phyloP scores from a whole-genome alignment of 352 stramenopile species.

The Pythium phragmitis region DNA sequence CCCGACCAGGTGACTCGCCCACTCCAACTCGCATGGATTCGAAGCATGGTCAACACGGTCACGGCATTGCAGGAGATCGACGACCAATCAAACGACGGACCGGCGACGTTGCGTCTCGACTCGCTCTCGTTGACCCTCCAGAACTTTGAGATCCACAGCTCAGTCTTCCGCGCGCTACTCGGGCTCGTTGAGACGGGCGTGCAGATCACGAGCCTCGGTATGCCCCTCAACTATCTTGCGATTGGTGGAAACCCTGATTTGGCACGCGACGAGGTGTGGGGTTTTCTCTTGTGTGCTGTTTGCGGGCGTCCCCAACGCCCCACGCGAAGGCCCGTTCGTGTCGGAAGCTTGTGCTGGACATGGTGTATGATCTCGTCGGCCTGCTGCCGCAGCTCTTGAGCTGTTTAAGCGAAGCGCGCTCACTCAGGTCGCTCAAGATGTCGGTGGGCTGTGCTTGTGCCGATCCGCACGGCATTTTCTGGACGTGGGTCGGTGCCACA shows the following conservation, averaged over 20 bases:
- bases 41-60: not conserved
- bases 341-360: no score
- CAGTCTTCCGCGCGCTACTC: not conserved
- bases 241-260: not conserved
- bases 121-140: not conserved
- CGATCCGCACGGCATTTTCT: no score
- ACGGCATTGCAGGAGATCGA: not conserved
- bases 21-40: not conserved
- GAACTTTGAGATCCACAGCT: slow-evolving; percentile 2
- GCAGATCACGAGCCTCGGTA: not conserved
- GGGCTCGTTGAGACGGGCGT: slow-evolving; percentile 7
- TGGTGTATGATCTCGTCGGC: no score
- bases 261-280: not conserved
- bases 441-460: not conserved
- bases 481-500: no score
- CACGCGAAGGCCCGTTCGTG: no score
- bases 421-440: not conserved
- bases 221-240: not conserved
- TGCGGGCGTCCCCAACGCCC: no score
- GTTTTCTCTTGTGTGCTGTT: not conserved
- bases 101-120: not conserved
- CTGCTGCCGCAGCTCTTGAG: no score
- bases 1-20: not conserved
- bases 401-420: no score
- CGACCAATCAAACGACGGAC: not conserved